phyloP scores from a whole-genome alignment of 179 eudicot genomes.

The Amaranthus tricolor region DNA sequence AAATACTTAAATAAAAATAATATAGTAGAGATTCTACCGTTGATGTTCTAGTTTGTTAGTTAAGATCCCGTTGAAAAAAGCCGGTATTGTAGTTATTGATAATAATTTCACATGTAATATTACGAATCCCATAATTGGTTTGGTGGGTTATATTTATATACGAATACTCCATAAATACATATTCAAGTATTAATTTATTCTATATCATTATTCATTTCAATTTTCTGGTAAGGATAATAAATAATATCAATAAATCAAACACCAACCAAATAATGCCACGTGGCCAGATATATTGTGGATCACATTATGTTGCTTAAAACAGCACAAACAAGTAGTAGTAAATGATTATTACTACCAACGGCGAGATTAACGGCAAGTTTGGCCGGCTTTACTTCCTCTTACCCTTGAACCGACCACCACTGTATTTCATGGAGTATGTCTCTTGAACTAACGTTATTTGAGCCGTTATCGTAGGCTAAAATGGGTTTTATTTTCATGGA shows the following conservation, averaged over 20 bases:
- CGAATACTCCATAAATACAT: no score
- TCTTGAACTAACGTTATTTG: constrained; percentile 23
- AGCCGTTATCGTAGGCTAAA: constrained; percentile 21
- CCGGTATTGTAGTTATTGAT: constrained; percentile 22
- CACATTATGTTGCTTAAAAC: constrained; percentile 16
- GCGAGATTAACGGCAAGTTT: constrained; percentile 28
- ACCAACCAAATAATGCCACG: constrained; percentile 21
- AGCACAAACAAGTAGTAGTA: background rate
- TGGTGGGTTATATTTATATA: background rate
- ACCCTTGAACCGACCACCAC: constrained; percentile 33
- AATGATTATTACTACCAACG: constrained; percentile 1
- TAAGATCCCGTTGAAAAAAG: constrained; percentile 27
- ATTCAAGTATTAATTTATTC: no score
- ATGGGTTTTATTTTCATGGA: background rate
- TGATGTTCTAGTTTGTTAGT: constrained; percentile 16
- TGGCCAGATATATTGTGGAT: background rate
- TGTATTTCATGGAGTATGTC: constrained; percentile 28
- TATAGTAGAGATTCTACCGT: constrained; percentile 9
- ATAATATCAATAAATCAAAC: background rate
- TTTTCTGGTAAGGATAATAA: background rate
- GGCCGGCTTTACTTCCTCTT: constrained; percentile 28
- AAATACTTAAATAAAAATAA: background rate
- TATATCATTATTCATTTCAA: background rate
- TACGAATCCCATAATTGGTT: constrained; percentile 20
- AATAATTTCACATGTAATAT: constrained; percentile 31